These are phyloP conservation scores for Myxozyma monticola DNA, from an alignment of 805 yeast genomes.

Conservation along the genomic window DNA sequence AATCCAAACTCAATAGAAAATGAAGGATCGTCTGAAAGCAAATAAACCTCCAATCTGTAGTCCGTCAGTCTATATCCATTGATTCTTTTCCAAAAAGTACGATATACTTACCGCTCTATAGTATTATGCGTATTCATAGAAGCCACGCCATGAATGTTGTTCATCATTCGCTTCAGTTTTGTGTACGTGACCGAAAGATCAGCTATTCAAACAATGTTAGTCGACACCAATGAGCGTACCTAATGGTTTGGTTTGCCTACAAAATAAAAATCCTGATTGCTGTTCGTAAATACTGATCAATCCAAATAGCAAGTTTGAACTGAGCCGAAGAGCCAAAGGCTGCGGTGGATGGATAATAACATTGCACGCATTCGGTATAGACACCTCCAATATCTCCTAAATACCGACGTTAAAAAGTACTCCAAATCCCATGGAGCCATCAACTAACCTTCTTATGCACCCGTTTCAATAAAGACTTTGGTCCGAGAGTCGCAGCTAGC, in stretches of 20 bases:
- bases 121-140: neutral
- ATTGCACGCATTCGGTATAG: constrained; percentile 31
- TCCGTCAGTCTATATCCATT: neutral
- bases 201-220: neutral
- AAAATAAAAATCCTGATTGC: constrained; percentile 16
- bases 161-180: constrained; percentile 5
- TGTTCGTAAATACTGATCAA: constrained; percentile 29
- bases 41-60: constrained; percentile 1
- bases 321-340: constrained; percentile 34
- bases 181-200: constrained; percentile 14
- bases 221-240: no score
- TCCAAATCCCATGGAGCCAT: neutral
- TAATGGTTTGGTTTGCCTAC: neutral
- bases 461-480: constrained; percentile 28
- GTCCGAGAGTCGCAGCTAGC: constrained; percentile 34
- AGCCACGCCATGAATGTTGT: neutral
- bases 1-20: constrained; percentile 28
- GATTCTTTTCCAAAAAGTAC: neutral
- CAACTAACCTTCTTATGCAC: constrained; percentile 31
- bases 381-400: constrained; percentile 31
- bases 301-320: constrained; percentile 32
- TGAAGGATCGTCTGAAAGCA: constrained; percentile 23
- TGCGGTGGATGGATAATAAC: constrained; percentile 30
- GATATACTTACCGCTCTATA: neutral
- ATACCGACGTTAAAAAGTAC: neutral